Conservation (phyloP, 129 eudicot genomes). For the Daucus carota region DNA sequence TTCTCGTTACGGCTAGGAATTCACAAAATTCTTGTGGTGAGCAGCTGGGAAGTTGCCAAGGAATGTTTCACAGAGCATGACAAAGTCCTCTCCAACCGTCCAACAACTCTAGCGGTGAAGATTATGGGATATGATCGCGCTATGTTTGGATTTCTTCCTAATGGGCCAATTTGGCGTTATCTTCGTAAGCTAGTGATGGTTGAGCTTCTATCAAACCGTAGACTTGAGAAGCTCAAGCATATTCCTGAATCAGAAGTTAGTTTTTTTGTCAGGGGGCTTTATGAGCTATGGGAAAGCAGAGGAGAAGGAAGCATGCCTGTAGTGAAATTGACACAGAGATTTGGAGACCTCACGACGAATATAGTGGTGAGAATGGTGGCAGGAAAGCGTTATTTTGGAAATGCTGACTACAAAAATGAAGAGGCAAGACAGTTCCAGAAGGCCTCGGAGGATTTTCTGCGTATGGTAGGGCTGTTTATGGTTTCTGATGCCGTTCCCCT, state of each 20-base stretch:
- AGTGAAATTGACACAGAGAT: not conserved
- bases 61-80: not conserved
- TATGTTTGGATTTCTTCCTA: not conserved
- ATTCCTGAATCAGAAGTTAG: conserved; percentile 14
- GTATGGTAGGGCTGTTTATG: not conserved
- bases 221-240: conserved; percentile 20
- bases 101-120: not conserved
- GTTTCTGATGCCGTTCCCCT: not conserved
- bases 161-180: conserved; percentile 24
- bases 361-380: conserved; percentile 7
- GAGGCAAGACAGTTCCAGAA: not conserved
- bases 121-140: not conserved
- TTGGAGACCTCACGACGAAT: not conserved
- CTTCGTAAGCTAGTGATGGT: conserved; percentile 27
- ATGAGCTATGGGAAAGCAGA: conserved; percentile 13
- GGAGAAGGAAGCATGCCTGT: conserved; percentile 5
- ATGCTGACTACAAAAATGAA: not conserved
- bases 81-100: not conserved
- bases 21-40: not conserved
- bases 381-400: conserved; percentile 3
- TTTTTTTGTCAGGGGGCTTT: conserved; percentile 10
- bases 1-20: not conserved
- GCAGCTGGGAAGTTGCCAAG: not conserved
- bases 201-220: conserved; percentile 23
- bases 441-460: not conserved